These are phyloP conservation scores for Oemleria cerasiformis DNA, from an alignment of 306 rosid species.

Conservation along the genomic window DNA sequence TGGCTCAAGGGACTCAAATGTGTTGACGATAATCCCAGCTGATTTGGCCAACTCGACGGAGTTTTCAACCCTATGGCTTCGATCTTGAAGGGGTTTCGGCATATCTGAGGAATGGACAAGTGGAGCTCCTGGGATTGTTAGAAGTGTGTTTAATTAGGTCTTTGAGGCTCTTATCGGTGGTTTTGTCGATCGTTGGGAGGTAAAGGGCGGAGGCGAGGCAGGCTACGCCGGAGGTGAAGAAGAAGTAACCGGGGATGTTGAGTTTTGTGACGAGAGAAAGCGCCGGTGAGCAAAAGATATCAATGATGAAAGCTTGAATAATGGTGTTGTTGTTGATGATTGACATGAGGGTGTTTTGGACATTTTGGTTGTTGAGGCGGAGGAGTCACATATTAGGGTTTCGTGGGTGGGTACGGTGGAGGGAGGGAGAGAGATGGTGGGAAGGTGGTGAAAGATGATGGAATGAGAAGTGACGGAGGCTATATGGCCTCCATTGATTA, in stretches of 20 bases:
- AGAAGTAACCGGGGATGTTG: constrained; percentile 20
- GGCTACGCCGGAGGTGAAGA: constrained; percentile 11
- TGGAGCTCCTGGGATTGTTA: neutral
- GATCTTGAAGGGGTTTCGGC: neutral
- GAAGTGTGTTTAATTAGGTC: neutral
- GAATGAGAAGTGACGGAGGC: too few relatives aligned
- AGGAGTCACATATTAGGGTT: neutral
- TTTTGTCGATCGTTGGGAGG: constrained; percentile 7
- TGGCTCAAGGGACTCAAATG: constrained; percentile 10
- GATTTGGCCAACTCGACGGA: constrained; percentile 6
- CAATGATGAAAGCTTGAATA: constrained; percentile 23
- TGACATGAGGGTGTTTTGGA: neutral
- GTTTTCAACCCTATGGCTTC: neutral
- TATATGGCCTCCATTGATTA: too few relatives aligned
- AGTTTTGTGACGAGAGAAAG: constrained; percentile 10
- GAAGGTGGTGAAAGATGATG: neutral
- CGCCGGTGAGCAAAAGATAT: constrained; percentile 32
- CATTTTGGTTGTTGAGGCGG: constrained; percentile 16
- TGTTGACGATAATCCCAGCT: constrained; percentile 17
- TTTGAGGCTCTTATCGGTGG: neutral
- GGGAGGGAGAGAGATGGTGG: neutral
- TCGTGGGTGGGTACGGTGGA: neutral
- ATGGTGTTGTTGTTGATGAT: neutral
- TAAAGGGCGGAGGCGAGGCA: neutral
- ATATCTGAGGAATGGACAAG: neutral